These are phyloP conservation scores for Elaeis oleifera DNA, from an alignment of 202 grass and related monocot genomes.

Conservation along the genomic window DNA sequence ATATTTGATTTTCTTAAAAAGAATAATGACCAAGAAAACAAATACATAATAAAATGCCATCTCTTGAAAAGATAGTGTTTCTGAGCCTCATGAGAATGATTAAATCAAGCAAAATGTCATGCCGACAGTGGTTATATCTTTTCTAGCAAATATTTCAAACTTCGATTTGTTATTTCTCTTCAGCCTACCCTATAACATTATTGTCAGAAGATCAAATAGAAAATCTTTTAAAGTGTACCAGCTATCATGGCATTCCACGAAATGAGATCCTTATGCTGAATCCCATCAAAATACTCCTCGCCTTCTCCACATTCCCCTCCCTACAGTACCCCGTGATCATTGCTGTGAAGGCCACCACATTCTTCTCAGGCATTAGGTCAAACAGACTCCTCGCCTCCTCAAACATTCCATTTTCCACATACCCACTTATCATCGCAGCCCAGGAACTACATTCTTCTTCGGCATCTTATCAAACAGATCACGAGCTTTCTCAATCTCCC, in stretches of 20 bases:
- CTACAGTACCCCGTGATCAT: constrained; percentile 72
- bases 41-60: no score
- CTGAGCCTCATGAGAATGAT: no score
- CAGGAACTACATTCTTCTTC: constrained; percentile 58
- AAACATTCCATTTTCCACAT: constrained; percentile 62
- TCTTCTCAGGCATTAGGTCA: constrained; percentile 68
- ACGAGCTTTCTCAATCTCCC: constrained; percentile 44
- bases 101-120: no score
- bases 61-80: no score
- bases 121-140: no score
- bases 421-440: constrained; percentile 80
- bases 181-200: no score
- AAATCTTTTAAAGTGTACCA: constrained; percentile 21
- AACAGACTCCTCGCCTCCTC: constrained; percentile 56
- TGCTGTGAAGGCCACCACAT: constrained; percentile 47
- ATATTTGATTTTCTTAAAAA: no score
- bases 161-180: no score
- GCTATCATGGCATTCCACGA: constrained; percentile 90
- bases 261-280: constrained; percentile 60
- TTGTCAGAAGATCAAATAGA: neutral
- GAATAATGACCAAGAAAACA: no score
- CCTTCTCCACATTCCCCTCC: constrained; percentile 45
- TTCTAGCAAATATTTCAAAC: no score
- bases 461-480: constrained; percentile 78
- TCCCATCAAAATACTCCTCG: constrained; percentile 57